Evolutionary conservation across 2,329 filamentous ascomycete species (phyloP).

Genomic region (Bimuria novae-zelandiae): DNA sequence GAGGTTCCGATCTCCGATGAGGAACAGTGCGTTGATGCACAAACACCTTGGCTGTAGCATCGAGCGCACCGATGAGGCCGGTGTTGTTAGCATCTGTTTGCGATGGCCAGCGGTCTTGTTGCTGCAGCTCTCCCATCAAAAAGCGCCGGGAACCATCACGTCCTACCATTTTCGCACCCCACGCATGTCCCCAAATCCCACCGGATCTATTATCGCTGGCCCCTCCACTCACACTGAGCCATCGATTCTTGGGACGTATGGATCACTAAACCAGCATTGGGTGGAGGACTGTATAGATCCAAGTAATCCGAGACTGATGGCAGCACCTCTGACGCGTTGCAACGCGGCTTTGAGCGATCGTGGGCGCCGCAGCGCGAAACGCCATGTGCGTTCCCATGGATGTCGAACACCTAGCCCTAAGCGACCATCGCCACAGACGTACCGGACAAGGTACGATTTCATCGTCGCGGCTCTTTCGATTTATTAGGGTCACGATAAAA

Average conservation of each 20-base stretch:
- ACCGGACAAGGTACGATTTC: slow-evolving; percentile 22
- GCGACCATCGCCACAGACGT: slow-evolving; percentile 22
- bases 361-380: slow-evolving; percentile 14
- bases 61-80: too few species aligned
- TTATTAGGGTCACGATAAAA: too few species aligned
- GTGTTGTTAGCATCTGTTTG: too few species aligned
- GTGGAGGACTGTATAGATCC: slow-evolving; percentile 10
- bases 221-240: background rate
- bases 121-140: too few species aligned
- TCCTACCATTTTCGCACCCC: too few species aligned
- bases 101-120: too few species aligned
- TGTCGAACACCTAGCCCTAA: slow-evolving; percentile 25
- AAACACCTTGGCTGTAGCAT: too few species aligned
- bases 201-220: slow-evolving; percentile 5
- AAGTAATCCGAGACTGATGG: slow-evolving; percentile 12
- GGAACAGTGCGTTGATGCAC: too few species aligned
- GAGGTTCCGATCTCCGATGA: too few species aligned
- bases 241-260: background rate
- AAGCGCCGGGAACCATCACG: too few species aligned
- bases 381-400: slow-evolving; percentile 10
- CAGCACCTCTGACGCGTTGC: slow-evolving; percentile 20
- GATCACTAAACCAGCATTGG: slow-evolving; percentile 10
- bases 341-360: slow-evolving; percentile 13
- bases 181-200: too few species aligned
- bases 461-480: background rate